These are phyloP conservation scores for Coemansia sp. DNA, from an alignment of 192 early-diverging fungal species.

Conservation along the genomic window DNA sequence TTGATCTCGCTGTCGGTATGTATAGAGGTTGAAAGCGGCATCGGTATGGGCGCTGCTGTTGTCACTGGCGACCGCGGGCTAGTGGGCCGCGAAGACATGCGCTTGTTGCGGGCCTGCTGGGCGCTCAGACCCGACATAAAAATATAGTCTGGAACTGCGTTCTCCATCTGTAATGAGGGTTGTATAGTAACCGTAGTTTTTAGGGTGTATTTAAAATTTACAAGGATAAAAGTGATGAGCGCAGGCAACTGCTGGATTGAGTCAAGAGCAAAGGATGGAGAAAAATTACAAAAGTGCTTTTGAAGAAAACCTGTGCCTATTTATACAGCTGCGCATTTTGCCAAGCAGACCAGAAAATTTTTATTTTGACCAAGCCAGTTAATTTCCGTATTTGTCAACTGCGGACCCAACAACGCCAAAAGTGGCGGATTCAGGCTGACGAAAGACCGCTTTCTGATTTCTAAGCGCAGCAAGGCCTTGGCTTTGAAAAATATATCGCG, in stretches of 20 bases:
- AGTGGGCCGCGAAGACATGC: slow-evolving; percentile 21
- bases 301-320: not conserved
- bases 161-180: slow-evolving; percentile 17
- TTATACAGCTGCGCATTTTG: slow-evolving; percentile 1
- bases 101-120: slow-evolving; percentile 47
- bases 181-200: not conserved
- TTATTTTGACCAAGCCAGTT: not conserved
- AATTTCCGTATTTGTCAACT: not conserved
- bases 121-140: slow-evolving; percentile 49
- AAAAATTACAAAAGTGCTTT: not conserved
- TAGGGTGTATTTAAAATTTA: not conserved
- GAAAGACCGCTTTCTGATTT: not conserved
- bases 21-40: not conserved
- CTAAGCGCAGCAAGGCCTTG: not conserved
- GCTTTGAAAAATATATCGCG: not conserved
- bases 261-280: not conserved
- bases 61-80: slow-evolving; percentile 19
- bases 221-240: not conserved
- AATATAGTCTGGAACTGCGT: slow-evolving; percentile 45
- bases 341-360: not conserved
- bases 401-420: not conserved
- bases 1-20: slow-evolving; percentile 33
- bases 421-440: not conserved
- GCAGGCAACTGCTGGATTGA: not conserved
- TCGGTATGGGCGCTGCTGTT: slow-evolving; percentile 8